These are phyloP conservation scores for Dactylorhiza incarnata DNA, from an alignment of 106 monocot species.

Conservation along the genomic window DNA sequence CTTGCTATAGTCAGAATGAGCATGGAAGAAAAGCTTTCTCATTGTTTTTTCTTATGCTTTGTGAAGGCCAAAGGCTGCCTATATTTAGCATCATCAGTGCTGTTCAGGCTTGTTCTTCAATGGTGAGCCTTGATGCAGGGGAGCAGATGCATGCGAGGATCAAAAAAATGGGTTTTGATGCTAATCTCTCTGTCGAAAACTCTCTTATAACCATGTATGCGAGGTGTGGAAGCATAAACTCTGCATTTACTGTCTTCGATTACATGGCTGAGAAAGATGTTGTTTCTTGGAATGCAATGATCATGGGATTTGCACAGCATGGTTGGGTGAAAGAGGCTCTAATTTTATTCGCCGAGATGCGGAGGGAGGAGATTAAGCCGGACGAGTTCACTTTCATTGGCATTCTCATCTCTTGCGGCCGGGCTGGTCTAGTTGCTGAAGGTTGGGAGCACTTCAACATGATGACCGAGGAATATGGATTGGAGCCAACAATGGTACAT, in stretches of 20 bases:
- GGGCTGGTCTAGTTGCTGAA: constrained; percentile 36
- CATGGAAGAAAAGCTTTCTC: constrained; percentile 21
- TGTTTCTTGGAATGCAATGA: constrained; percentile 61
- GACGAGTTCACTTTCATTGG: constrained; percentile 62
- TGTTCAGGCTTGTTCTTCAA: constrained; percentile 35
- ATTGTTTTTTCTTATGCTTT: constrained; percentile 35
- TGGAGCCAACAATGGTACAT: constrained; percentile 52
- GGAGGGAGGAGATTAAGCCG: constrained; percentile 25
- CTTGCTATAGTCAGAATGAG: constrained; percentile 45
- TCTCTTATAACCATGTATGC: constrained; percentile 72
- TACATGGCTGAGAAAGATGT: constrained; percentile 35
- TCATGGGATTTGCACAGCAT: constrained; percentile 44
- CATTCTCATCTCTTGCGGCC: constrained; percentile 41
- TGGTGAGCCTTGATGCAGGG: constrained; percentile 24
- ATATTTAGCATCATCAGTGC: constrained; percentile 25
- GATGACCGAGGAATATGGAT: constrained; percentile 35
- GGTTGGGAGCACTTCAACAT: constrained; percentile 40
- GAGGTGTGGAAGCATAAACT: constrained; percentile 44
- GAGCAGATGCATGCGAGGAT: constrained; percentile 41
- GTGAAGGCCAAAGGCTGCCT: constrained; percentile 17
- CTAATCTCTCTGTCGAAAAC: constrained; percentile 37
- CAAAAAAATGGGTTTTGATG: constrained; percentile 27
- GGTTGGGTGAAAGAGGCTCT: constrained; percentile 40
- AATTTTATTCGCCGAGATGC: constrained; percentile 44
- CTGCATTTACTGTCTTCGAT: constrained; percentile 27